Evolutionary conservation across 345 rosid species (phyloP).

Genomic region (Turritis glabra): DNA sequence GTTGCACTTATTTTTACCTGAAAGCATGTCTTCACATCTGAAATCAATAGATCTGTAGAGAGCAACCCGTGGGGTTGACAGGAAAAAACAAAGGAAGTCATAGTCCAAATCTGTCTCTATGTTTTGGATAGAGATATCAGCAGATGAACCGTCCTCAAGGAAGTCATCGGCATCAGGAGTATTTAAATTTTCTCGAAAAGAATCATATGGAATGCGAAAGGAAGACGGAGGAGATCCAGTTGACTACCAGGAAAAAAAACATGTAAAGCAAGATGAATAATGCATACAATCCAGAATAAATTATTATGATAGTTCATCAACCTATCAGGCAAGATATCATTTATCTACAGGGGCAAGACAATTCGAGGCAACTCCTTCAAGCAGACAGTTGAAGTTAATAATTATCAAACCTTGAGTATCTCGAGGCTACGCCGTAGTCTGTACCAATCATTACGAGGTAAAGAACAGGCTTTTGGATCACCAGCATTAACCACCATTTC

Average conservation of each 20-base stretch:
- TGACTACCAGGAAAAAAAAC: slow-evolving; percentile 59
- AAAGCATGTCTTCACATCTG: slow-evolving; percentile 92
- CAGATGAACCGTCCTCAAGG: slow-evolving; percentile 37
- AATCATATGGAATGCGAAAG: slow-evolving; percentile 74
- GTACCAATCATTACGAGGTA: slow-evolving; percentile 89
- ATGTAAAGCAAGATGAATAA: neutral
- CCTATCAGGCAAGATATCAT: slow-evolving; percentile 10
- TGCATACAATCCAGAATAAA: neutral
- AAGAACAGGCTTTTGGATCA: slow-evolving; percentile 57
- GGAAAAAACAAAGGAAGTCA: slow-evolving; percentile 79
- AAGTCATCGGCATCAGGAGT: slow-evolving; percentile 39
- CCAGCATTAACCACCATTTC: slow-evolving; percentile 76
- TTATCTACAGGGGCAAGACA: neutral
- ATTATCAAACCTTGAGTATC: slow-evolving; percentile 71
- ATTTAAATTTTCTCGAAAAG: slow-evolving; percentile 55
- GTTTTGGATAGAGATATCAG: slow-evolving; percentile 41
- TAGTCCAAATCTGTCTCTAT: slow-evolving; percentile 70
- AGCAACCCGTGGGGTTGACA: slow-evolving; percentile 78
- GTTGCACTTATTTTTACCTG: slow-evolving; percentile 46
- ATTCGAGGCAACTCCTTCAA: neutral
- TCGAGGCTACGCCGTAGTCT: slow-evolving; percentile 89
- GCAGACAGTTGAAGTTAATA: slow-evolving; percentile 3
- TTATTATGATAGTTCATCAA: neutral
- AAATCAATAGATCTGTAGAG: slow-evolving; percentile 82
- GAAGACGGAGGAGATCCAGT: slow-evolving; percentile 90